These are phyloP conservation scores for Arabis alpina DNA, from an alignment of 345 rosid species.

Conservation along the genomic window DNA sequence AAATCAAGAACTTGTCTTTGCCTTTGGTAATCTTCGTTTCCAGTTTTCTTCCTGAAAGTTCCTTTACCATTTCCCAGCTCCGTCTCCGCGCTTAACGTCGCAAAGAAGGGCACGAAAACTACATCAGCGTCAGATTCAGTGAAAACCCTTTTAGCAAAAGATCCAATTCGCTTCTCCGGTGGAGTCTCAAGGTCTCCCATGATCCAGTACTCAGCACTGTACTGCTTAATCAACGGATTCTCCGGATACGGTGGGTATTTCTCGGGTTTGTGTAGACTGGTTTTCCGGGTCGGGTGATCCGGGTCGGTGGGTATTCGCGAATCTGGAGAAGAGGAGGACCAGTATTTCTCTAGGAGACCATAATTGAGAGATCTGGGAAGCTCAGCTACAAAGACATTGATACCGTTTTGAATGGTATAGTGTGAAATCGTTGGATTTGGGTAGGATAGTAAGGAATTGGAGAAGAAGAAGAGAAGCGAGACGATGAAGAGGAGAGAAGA, in stretches of 20 bases:
- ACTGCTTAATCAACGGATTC: constrained; percentile 90
- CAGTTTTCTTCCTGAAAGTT: constrained; percentile 64
- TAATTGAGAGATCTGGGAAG: constrained; percentile 90
- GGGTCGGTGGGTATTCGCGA: constrained; percentile 75
- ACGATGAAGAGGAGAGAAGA: constrained; percentile 47
- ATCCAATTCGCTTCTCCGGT: constrained; percentile 44
- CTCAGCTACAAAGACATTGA: constrained; percentile 77
- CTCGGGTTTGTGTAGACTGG: constrained; percentile 33
- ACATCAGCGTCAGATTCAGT: constrained; percentile 69
- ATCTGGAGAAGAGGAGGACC: constrained; percentile 68
- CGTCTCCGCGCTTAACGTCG: constrained; percentile 88
- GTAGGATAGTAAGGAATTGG: constrained; percentile 20
- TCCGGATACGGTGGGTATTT: constrained; percentile 69
- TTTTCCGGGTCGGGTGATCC: constrained; percentile 54
- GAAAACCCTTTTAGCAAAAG: constrained; percentile 70
- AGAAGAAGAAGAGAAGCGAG: constrained; percentile 48
- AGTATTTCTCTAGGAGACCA: constrained; percentile 73
- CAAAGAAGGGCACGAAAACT: constrained; percentile 86
- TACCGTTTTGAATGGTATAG: constrained; percentile 33
- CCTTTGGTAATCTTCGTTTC: constrained; percentile 77
- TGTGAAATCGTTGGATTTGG: constrained; percentile 25
- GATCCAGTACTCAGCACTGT: constrained; percentile 98
- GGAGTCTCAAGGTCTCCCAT: constrained; percentile 86
- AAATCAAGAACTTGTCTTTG: constrained; percentile 71
- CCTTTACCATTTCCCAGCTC: constrained; percentile 78